Conservation (phyloP, 2,329 filamentous ascomycete genomes). For the Aspergillus intermedius region DNA sequence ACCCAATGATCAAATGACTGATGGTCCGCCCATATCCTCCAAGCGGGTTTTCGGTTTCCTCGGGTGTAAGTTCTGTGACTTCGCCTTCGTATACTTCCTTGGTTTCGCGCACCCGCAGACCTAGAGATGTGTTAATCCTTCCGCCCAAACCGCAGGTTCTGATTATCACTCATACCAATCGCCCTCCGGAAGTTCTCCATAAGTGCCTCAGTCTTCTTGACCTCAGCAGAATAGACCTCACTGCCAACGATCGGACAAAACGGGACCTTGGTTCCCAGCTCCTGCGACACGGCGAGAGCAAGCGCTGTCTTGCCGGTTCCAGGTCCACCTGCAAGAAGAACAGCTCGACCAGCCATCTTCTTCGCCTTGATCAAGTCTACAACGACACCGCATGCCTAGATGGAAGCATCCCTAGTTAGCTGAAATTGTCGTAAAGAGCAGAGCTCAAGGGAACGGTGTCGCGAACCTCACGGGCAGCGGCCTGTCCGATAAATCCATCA, state of each 20-base stretch:
- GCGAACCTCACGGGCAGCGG: conserved; percentile 74
- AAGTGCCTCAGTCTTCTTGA: conserved; percentile 98
- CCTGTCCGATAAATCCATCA: conserved; percentile 85
- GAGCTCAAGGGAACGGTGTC: conserved; percentile 1
- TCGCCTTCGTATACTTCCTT: conserved; percentile 99
- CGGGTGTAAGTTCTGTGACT: conserved; percentile 92
- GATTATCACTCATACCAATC: conserved; percentile 56
- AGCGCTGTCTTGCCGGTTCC: conserved; percentile 97
- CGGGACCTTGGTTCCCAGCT: conserved; percentile 94
- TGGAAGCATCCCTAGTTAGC: conserved; percentile 1
- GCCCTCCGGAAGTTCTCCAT: conserved; percentile 99
- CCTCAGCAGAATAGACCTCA: conserved; percentile 95
- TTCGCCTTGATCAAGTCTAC: conserved; percentile 93
- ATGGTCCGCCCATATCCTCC: conserved; percentile 97
- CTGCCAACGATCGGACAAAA: conserved; percentile 98
- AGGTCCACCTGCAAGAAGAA: conserved; percentile 86
- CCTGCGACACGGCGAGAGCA: conserved; percentile 90
- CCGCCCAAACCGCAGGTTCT: not conserved
- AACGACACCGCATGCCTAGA: conserved; percentile 79
- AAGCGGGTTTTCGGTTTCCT: conserved; percentile 95
- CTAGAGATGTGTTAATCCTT: conserved; percentile 29
- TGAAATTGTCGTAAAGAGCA: not conserved
- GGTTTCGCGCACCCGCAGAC: conserved; percentile 89
- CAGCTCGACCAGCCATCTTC: conserved; percentile 94
- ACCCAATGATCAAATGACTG: conserved; percentile 84